Evolutionary conservation across 2,329 filamentous ascomycete species (phyloP).

Genomic region (Aspergillus latus): DNA sequence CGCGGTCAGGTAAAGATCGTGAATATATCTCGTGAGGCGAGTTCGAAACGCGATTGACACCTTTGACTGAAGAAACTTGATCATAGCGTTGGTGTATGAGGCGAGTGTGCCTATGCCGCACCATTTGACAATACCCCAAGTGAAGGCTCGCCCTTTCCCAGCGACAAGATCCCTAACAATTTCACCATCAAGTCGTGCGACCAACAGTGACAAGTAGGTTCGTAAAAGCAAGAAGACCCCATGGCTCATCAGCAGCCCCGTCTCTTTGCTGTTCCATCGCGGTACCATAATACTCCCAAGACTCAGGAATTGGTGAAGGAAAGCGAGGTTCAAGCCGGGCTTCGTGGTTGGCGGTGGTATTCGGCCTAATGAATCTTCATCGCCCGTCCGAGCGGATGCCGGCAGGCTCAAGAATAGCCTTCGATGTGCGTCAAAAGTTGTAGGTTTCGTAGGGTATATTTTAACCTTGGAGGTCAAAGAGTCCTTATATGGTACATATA

Average conservation of each 20-base stretch:
- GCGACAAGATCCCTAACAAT: constrained; percentile 96
- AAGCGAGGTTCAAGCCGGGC: constrained; percentile 90
- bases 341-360: constrained; percentile 89
- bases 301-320: constrained; percentile 94
- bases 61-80: constrained; percentile 97
- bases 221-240: constrained; percentile 84
- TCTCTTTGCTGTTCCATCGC: constrained; percentile 92
- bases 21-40: constrained; percentile 90
- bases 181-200: constrained; percentile 89
- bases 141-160: constrained; percentile 83
- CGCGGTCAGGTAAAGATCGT: constrained; percentile 93
- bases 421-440: constrained; percentile 95
- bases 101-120: constrained; percentile 89
- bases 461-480: constrained; percentile 76
- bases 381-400: constrained; percentile 72
- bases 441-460: constrained; percentile 83
- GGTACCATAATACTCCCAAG: constrained; percentile 97
- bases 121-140: constrained; percentile 92
- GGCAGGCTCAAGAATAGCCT: constrained; percentile 90
- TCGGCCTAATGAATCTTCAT: constrained; percentile 58
- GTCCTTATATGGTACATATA: constrained; percentile 91
- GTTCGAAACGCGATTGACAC: constrained; percentile 98
- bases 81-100: constrained; percentile 98
- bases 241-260: constrained; percentile 83
- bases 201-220: constrained; percentile 90